A percentile compares a stretch with the other conserved stretches of the same genome.
Conservation (phyloP, 306 rosid genomes). For the Pachyrhizus erosus region DNA sequence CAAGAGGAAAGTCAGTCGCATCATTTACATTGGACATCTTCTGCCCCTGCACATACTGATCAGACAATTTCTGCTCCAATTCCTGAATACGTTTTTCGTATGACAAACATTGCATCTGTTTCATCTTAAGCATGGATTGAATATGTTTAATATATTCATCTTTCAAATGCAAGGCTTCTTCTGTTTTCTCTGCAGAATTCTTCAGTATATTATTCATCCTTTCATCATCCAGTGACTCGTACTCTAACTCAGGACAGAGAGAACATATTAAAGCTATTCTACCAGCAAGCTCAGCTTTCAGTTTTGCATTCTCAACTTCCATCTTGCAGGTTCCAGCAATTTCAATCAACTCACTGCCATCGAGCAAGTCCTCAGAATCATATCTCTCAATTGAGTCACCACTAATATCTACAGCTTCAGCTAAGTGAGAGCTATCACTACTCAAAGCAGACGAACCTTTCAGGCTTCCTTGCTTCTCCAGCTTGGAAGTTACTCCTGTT, state of each 20-base stretch:
- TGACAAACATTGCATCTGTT: slow-evolving; percentile 81
- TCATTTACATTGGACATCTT: slow-evolving; percentile 59
- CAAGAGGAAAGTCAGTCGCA: slow-evolving; percentile 55
- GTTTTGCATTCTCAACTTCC: slow-evolving; percentile 98
- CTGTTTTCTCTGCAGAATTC: slow-evolving; percentile 79
- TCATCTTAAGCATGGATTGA: slow-evolving; percentile 79
- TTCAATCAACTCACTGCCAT: slow-evolving; percentile 82
- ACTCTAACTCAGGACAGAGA: slow-evolving; percentile 68
- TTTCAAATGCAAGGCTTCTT: slow-evolving; percentile 89
- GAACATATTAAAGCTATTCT: slow-evolving; percentile 83
- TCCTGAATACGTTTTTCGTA: slow-evolving; percentile 95
- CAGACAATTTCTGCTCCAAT: slow-evolving; percentile 86
- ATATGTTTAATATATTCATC: slow-evolving; percentile 82
- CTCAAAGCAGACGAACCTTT: slow-evolving; percentile 65
- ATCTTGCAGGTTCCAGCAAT: slow-evolving; percentile 92
- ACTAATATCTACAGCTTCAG: slow-evolving; percentile 61
- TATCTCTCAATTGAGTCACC: slow-evolving; percentile 57
- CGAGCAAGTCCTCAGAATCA: slow-evolving; percentile 69
- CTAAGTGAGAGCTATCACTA: slow-evolving; percentile 64
- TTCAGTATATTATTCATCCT: slow-evolving; percentile 70
- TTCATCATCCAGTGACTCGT: slow-evolving; percentile 72
- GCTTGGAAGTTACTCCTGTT: slow-evolving; percentile 63
- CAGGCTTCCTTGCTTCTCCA: slow-evolving; percentile 64
- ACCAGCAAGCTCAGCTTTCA: slow-evolving; percentile 97
- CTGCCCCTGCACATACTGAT: slow-evolving; percentile 73